These are phyloP conservation scores for Cercospora zeae-maydis DNA, from an alignment of 2,329 filamentous ascomycete species.

Conservation along the genomic window DNA sequence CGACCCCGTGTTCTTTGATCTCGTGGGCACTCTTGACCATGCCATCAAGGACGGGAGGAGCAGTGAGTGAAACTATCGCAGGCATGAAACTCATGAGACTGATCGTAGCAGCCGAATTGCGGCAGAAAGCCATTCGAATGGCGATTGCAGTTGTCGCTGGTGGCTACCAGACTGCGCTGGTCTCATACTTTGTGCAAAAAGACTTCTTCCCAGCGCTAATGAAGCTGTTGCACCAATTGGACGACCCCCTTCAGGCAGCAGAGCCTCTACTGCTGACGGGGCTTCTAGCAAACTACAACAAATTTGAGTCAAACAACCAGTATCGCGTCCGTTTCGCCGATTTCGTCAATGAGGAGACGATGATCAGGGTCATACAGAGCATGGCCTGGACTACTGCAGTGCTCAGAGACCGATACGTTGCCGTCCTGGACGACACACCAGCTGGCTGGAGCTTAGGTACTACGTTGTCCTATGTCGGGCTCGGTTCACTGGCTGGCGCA, in stretches of 20 bases:
- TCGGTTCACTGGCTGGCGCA: slow-evolving; percentile 66
- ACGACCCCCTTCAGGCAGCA: slow-evolving; percentile 57
- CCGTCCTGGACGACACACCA: slow-evolving; percentile 83
- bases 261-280: slow-evolving; percentile 80
- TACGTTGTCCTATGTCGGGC: slow-evolving; percentile 78
- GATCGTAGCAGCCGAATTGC: slow-evolving; percentile 59
- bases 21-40: slow-evolving; percentile 76
- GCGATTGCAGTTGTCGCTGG: slow-evolving; percentile 82
- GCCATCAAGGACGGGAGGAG: slow-evolving; percentile 73
- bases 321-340: slow-evolving; percentile 89
- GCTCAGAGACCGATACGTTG: slow-evolving; percentile 72
- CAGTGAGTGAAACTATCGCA: slow-evolving; percentile 49
- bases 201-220: slow-evolving; percentile 93
- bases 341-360: slow-evolving; percentile 88
- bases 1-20: slow-evolving; percentile 81
- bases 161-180: slow-evolving; percentile 90
- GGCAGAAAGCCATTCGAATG: slow-evolving; percentile 75
- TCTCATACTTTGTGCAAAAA: slow-evolving; percentile 91
- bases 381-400: slow-evolving; percentile 68
- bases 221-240: slow-evolving; percentile 85
- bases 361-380: slow-evolving; percentile 73
- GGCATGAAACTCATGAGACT: background rate
- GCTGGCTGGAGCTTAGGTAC: slow-evolving; percentile 82
- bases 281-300: slow-evolving; percentile 94
- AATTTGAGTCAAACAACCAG: slow-evolving; percentile 97